phyloP scores from a whole-genome alignment of 345 rosid genomes.

The Ailanthus altissimus region DNA sequence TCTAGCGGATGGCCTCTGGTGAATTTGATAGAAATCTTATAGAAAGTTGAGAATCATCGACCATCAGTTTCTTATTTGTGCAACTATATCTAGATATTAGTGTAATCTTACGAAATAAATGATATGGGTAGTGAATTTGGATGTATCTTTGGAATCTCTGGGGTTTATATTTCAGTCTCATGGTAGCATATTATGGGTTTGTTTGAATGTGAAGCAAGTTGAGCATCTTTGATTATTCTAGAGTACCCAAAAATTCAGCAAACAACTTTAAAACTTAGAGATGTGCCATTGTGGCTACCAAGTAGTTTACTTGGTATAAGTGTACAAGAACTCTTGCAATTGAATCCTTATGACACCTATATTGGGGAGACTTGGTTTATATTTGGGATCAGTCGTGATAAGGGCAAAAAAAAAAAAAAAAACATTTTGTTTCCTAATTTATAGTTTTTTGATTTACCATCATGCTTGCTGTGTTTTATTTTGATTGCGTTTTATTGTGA shows the following conservation, averaged over 20 bases:
- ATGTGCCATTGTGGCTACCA: neutral
- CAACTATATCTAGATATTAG: neutral
- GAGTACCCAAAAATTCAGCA: neutral
- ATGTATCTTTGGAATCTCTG: neutral
- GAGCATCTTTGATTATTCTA: neutral
- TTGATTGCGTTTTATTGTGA: neutral
- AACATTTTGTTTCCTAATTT: no score
- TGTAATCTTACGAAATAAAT: neutral
- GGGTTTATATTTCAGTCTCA: neutral
- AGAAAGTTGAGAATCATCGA: neutral
- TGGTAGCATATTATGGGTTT: neutral
- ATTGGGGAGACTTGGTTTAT: no score
- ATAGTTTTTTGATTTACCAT: neutral
- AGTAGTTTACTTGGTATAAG: neutral
- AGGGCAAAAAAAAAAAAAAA: neutral
- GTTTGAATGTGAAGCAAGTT: neutral
- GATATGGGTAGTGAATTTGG: neutral
- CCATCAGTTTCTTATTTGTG: neutral
- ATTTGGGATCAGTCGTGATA: no score
- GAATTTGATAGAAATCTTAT: neutral
- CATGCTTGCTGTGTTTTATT: neutral
- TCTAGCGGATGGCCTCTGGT: slow-evolving; percentile 8
- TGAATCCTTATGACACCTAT: no score
- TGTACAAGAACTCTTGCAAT: no score
- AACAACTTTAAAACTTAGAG: neutral